Evolutionary conservation across 495 filamentous ascomycete genomes (phyloP).

Genomic region (Trypethelium eluteriae): DNA sequence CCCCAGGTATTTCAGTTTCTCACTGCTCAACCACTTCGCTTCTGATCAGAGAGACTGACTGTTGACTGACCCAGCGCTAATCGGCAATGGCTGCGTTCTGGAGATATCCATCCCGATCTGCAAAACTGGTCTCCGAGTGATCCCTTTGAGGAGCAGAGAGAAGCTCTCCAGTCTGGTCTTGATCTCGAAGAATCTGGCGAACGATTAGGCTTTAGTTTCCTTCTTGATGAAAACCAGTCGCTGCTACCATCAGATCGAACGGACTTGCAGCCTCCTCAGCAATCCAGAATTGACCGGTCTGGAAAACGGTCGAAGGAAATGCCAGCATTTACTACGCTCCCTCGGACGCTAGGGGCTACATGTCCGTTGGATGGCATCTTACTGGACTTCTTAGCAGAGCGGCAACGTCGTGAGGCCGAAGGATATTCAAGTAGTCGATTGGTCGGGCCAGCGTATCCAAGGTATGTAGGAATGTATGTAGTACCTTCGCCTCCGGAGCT

Average conservation of each 20-base stretch:
- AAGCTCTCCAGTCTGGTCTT: background rate
- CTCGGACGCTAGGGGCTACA: constrained; percentile 54
- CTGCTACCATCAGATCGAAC: constrained; percentile 11
- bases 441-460: constrained; percentile 66
- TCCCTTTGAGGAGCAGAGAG: background rate
- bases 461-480: constrained; percentile 25
- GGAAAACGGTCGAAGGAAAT: constrained; percentile 14
- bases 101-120: constrained; percentile 24
- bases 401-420: constrained; percentile 54
- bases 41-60: no score
- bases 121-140: constrained; percentile 20
- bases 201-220: constrained; percentile 59
- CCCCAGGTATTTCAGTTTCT: background rate
- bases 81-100: constrained; percentile 25
- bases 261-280: constrained; percentile 3
- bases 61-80: background rate
- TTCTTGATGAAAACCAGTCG: constrained; percentile 45
- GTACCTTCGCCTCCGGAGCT: background rate
- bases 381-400: constrained; percentile 65
- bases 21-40: background rate
- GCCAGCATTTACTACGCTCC: constrained; percentile 36
- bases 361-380: constrained; percentile 68
- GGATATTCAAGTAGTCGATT: constrained; percentile 54
- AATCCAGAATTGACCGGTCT: constrained; percentile 19
- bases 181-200: constrained; percentile 20